Evolutionary conservation across 2,329 filamentous ascomycete species (phyloP), one percentile per base, ranked within the genome.

Genomic region (Pyrenochaeta sp.): DNA sequence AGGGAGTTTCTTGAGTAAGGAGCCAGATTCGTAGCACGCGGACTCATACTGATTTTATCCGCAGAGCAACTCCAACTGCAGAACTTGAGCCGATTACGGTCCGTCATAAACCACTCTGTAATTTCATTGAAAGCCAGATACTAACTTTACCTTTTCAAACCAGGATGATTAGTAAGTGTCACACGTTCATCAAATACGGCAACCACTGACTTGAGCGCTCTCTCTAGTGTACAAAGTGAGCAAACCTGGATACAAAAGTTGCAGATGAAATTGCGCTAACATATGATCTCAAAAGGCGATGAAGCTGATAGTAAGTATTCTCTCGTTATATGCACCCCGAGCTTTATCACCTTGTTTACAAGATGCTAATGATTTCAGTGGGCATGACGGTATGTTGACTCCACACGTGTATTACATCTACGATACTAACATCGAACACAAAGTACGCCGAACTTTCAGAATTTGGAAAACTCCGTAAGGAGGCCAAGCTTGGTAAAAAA

Each of bases 401-500:
- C 37, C 18, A 12, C 7, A 12, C 5, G 5, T 17, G 32, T 12
- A 5, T 14, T 35, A 5, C 32, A 35, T 5, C 4, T 11, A 27
- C 23, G 9, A 35, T 35, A 35, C 32, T 35, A 12, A 35, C 32
- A 4, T 35, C 15, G 23, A 27, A 7, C 30, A 14, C 30, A 35
- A 35, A 17, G 12, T 77, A 86, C 69, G 79, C 78, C 42, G 83
- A 86, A 60, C 79, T 86, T 29, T 77, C 74, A 2, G 75, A 79
- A 4, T 83, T 85, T 49, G 82, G 84, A 2, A 78, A 79, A 17
- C 69, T 85, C 21, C 81, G 84, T 43, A 87, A 87, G 60, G 79
- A 81, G 4, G 72, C 78, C 44, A 83, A 84, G 55, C 76, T 85
- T 1, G 54, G 54, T 35, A n/a, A n/a, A 14, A 14, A 27, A 7